Evolutionary conservation across 768 basidiomycete genomes (phyloP).

Genomic region (Suillus weaverae): DNA sequence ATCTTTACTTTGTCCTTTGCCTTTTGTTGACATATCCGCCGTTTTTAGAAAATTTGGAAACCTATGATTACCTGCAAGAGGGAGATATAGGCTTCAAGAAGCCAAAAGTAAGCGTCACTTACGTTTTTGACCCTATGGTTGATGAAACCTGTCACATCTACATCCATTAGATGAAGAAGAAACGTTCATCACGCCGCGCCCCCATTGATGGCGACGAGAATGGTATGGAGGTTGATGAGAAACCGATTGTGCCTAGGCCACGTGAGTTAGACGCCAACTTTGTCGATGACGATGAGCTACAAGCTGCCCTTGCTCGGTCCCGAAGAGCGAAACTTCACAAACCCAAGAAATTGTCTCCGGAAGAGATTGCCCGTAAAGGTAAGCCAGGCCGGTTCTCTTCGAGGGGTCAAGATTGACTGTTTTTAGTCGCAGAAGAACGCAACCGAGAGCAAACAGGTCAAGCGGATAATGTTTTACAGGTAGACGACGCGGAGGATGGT

Average conservation of each 20-base stretch:
- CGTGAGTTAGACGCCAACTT: constrained; percentile 85
- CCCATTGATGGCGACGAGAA: constrained; percentile 38
- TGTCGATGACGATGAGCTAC: constrained; percentile 97
- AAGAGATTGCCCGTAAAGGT: constrained; percentile 82
- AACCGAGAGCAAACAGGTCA: constrained; percentile 48
- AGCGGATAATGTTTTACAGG: constrained; percentile 41
- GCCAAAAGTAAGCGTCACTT: constrained; percentile 59
- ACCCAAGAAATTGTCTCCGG: constrained; percentile 72
- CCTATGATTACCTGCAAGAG: constrained; percentile 86
- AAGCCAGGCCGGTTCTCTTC: constrained; percentile 24
- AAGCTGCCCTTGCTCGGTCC: constrained; percentile 85
- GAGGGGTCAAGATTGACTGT: constrained; percentile 2
- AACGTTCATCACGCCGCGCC: constrained; percentile 69
- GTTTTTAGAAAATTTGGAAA: constrained; percentile 75
- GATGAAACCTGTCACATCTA: constrained; percentile 3
- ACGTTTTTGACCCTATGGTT: neutral
- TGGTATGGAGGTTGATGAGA: constrained; percentile 80
- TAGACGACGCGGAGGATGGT: constrained; percentile 45
- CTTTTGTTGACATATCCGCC: neutral
- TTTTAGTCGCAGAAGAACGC: constrained; percentile 64
- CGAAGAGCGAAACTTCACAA: constrained; percentile 81
- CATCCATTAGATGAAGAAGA: constrained; percentile 85
- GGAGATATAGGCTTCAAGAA: constrained; percentile 96
- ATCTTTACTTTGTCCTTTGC: neutral
- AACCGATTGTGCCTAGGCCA: constrained; percentile 62